Base-by-base conservation (phyloP, 371 early-diverging fungal species). In the Mycotypha africana region DNA sequence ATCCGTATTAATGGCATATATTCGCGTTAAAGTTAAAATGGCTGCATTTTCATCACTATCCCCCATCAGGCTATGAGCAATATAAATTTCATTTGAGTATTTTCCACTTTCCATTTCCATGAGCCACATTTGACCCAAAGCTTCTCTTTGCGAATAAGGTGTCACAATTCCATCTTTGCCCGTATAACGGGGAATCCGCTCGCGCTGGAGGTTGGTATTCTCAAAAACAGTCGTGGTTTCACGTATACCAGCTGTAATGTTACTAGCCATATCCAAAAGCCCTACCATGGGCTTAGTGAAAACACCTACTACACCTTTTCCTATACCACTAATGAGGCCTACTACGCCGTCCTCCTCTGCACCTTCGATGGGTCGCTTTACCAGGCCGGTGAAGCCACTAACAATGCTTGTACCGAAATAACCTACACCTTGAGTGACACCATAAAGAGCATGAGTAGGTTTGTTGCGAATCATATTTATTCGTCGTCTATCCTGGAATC, bases 151-250 rank as follows among this genome's bases (percentile, higher is more conserved):
- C 43, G 86, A 77, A 65, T 91, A 98, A 4, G 79, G 65, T 17
- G 64, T 69, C 16, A 85, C 42, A 39, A 96, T 92, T 1, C 82
- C 82, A 56, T 95, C 93, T 47, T 81, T 80, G 28, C 85, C 88
- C 19, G 95, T 83, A 51, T 78, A 83, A 7, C 99, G 86, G 1
- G 99, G 97, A 38, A 91, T 63, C 15, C 99, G 80, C 44, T 88
- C 85, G 33, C 95, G 82, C 15, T 32, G 56, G 20, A 71, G 52
- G 36, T 88, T 91, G 17, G 73, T 70, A 42, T 75, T 78, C 48
- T 92, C 93, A 70, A 94, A 92, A 15, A 92, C 91, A 0, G 90
- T 92, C 0, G 99, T 94, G 8, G 97, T 95, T 68, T 97, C 95
- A 12, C 89, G 86, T 56, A 98, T 96, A 33, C 98, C 96, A 19